Base-by-base conservation (phyloP, 2,329 filamentous ascomycete genomes). In the Penicillium janthinellum region DNA sequence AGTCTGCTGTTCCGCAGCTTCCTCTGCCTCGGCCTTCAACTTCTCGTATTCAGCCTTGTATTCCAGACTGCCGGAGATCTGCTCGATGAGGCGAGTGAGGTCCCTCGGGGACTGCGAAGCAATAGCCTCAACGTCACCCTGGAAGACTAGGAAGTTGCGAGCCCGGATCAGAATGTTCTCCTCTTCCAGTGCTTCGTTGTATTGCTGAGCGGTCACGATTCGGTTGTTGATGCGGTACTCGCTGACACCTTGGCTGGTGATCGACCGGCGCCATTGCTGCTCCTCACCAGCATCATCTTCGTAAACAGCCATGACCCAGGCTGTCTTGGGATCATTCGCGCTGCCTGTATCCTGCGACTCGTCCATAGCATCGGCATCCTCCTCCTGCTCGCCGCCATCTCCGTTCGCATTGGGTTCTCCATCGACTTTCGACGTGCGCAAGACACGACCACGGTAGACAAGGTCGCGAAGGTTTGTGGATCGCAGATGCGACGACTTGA, bases 271-370 rank as follows among this genome's bases (percentile, higher is more conserved):
- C 95, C 95, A 99, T 67, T 89, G 88, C 73, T 97, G 93, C 76
- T 96, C 92, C 71, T 96, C 91, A 49, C 92, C 94, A 2, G 92
- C 92, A 74, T 99, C 95, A 72, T 99, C 95, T 74, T 97, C 93
- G 76, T 98, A 99, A 15, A 99, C 94, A 34, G 95, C 95, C 92
- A 97, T 98, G 14, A 99, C 96, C 94, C 94, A 99, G 3, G 95
- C 96, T 2, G 89, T 95, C 75, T 93, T 95, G 0, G 95, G 95
- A 70, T 99, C 94, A 65, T 87, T 86, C 57, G 79, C 77, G 70
- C 84, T 74, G 44, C 85, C 87, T 5, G 67, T 57, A 49, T 77
- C 75, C n/a, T 87, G 88, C 57, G 87, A 84, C 54, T 86, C 84
- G 68, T 90, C 85, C 35, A 84, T 83, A 41, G 62, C 55, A 12